Percentiles rank a stretch among this genome's conserved stretches.
Conservation (phyloP, 2,329 filamentous ascomycete genomes). For the Talaromyces sp. region DNA sequence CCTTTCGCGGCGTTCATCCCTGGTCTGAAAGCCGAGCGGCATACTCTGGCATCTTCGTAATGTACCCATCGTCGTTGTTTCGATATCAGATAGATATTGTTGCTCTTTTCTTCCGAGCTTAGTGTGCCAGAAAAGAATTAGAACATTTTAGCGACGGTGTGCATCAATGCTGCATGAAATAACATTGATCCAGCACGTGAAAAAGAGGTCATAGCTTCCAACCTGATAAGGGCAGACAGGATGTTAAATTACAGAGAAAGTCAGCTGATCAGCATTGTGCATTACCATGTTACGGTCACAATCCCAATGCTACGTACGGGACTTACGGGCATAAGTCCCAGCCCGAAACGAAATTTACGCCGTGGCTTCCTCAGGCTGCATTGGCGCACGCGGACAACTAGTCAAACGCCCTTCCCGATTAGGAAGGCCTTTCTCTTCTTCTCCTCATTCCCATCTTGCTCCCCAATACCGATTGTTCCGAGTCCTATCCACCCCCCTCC, state of each 20-base stretch:
- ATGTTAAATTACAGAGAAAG: neutral
- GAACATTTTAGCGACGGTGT: neutral
- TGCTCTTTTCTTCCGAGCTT: no score
- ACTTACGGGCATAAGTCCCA: neutral
- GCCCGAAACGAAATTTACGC: neutral
- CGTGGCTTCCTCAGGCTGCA: neutral
- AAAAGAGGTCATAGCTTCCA: neutral
- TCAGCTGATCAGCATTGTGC: slow-evolving; percentile 2
- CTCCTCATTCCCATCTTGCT: neutral
- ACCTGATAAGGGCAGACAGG: neutral
- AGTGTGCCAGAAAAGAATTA: neutral
- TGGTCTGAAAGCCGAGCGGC: neutral
- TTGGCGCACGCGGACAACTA: neutral
- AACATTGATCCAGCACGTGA: neutral
- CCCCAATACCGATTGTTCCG: neutral
- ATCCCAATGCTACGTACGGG: neutral
- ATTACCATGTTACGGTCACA: neutral
- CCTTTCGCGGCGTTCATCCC: neutral
- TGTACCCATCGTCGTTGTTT: neutral
- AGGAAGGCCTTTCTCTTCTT: neutral
- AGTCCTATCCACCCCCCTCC: neutral
- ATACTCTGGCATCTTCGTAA: neutral
- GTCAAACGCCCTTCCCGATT: neutral
- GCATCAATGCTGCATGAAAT: neutral
- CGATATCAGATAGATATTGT: neutral